Evolutionary conservation across 106 monocot species (phyloP), one percentile per base, ranked within the genome.

Genomic region (Xerophyta viscosa): DNA sequence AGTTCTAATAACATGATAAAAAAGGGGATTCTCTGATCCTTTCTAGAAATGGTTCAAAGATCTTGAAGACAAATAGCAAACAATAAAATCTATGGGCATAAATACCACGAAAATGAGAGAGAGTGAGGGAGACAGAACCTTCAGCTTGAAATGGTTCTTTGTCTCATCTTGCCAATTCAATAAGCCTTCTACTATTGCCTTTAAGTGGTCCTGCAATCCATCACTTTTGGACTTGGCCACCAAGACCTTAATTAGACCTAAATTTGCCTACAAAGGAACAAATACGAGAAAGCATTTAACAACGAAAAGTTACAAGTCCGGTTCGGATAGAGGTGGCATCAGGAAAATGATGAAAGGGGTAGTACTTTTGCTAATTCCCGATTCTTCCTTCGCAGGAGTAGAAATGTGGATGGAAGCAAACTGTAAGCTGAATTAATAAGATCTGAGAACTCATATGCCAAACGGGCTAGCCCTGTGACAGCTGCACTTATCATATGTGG

Each of bases 391-490:
- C 84, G 74, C 49, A 96, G 53, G 6, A 89, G 85, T 17, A 89
- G 76, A 58, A 89, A 89, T 58, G 85, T 48, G 28, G 85, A 85
- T 41, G 96, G 96, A 17, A 96, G 96, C 43, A 96, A 52, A 43
- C 53, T 96, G 62, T 79, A 96, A 49, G 96, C 85, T 52, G 67
- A 48, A 63, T 46, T 62, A 48, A 96, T 60, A 18, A 96, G 89
- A 78, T 96, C 96, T n/a, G 96, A 89, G 58, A 96, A 96, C 67
- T 96, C 96, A 69, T 96, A 96, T 22, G 85, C 68, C 64, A 96
- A 65, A 36, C 96, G 84, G 60, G 89, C 96, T 46, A 96, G 66
- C 49, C 89, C 89, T 74, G 75, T 89, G 33, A 89, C 64, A 10
- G 85, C 78, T 46, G 96, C 96, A 84, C 96, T 89, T 50, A 89